These are phyloP conservation scores for Escovopsis sp. DNA, from an alignment of 2,329 filamentous ascomycete genomes.

Conservation along the genomic window DNA sequence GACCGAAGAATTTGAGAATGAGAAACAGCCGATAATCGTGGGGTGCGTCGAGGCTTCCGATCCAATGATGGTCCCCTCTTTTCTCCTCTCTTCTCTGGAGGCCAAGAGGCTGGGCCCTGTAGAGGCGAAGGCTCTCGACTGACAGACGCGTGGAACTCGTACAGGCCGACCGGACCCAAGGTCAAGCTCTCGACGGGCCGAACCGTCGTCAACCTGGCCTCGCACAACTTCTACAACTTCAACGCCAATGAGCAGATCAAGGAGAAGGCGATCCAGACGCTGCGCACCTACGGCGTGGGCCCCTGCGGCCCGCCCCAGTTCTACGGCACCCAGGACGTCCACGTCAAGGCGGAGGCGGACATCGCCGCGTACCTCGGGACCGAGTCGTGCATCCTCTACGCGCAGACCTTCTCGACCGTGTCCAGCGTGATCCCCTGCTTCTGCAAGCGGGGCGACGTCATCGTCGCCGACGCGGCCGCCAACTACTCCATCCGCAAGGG, in stretches of 20 bases:
- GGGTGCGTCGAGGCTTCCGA: slow-evolving; percentile 39
- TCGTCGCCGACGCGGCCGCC: slow-evolving; percentile 83
- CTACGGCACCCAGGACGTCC: slow-evolving; percentile 95
- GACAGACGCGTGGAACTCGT: neutral
- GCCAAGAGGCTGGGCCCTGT: too few relatives aligned
- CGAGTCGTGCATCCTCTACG: slow-evolving; percentile 83
- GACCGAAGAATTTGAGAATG: slow-evolving; percentile 67
- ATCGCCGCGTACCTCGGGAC: slow-evolving; percentile 86
- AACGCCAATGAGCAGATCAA: slow-evolving; percentile 84
- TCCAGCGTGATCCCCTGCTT: slow-evolving; percentile 95
- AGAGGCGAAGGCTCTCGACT: too few relatives aligned
- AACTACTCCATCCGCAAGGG: slow-evolving; percentile 93
- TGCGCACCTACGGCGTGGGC: slow-evolving; percentile 90
- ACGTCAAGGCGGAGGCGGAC: slow-evolving; percentile 91
- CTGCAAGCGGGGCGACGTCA: slow-evolving; percentile 92
- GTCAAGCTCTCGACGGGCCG: slow-evolving; percentile 77
- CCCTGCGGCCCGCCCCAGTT: slow-evolving; percentile 95
- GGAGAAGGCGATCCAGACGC: slow-evolving; percentile 84
- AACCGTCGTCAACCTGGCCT: slow-evolving; percentile 84
- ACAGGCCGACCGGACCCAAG: slow-evolving; percentile 75
- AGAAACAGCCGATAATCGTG: slow-evolving; percentile 74
- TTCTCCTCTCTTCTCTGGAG: too few relatives aligned
- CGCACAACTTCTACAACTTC: slow-evolving; percentile 97
- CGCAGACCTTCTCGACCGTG: slow-evolving; percentile 90
- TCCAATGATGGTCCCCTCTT: too few relatives aligned